phyloP scores from a whole-genome alignment of 352 stramenopile genomes.

The Phytophthora pistaciae region DNA sequence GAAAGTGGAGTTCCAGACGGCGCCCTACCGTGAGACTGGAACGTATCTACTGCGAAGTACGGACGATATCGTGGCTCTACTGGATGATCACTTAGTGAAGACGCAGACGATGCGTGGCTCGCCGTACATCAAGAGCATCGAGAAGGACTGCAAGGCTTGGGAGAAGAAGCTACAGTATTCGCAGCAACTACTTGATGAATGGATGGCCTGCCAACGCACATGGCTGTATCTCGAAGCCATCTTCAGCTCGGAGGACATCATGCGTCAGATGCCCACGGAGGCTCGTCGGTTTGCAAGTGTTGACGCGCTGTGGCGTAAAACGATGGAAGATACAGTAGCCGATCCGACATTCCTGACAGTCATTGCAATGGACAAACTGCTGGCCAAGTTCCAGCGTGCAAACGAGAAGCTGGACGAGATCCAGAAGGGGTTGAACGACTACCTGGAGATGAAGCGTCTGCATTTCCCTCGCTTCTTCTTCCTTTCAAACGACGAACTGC shows the following conservation, averaged over 20 bases:
- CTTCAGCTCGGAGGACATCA: conserved; percentile 96
- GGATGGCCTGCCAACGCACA: conserved; percentile 94
- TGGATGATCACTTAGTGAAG: conserved; percentile 96
- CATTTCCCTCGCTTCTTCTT: conserved; percentile 97
- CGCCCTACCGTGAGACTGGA: conserved; percentile 93
- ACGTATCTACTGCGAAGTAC: conserved; percentile 90
- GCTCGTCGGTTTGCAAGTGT: conserved; percentile 90
- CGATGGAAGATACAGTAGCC: conserved; percentile 91
- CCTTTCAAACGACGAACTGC: conserved; percentile 94
- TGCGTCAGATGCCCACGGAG: conserved; percentile 96
- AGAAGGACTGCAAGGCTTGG: conserved; percentile 92
- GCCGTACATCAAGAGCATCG: conserved; percentile 95
- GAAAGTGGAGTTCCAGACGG: conserved; percentile 93
- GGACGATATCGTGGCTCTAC: conserved; percentile 92
- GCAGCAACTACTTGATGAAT: conserved; percentile 95
- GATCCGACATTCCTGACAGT: conserved; percentile 93
- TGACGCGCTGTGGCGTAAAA: conserved; percentile 92
- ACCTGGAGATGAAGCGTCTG: conserved; percentile 94
- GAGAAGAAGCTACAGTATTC: conserved; percentile 91
- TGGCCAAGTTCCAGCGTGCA: conserved; percentile 93
- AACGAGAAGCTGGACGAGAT: conserved; percentile 96
- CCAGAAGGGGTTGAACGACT: conserved; percentile 94
- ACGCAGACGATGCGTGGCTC: conserved; percentile 96
- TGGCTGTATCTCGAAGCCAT: conserved; percentile 98
- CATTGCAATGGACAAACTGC: conserved; percentile 89